A percentile compares a stretch with the other conserved stretches of the same genome.
Evolutionary conservation across 1,139 yeast genomes (phyloP).

Genomic region (Protomyces macrosporus): DNA sequence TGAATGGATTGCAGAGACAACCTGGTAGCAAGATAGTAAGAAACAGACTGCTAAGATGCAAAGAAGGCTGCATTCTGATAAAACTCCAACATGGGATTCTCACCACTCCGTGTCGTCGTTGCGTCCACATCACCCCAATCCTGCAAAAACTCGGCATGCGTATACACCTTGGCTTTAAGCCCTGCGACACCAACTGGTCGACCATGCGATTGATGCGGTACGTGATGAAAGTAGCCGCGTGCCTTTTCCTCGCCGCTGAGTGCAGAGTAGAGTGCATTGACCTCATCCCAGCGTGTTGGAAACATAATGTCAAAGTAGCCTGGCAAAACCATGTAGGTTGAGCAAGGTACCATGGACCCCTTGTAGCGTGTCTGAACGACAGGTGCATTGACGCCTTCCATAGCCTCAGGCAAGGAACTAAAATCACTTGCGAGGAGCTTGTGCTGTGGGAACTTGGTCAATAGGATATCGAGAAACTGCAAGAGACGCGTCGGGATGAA

Average conservation of each 20-base stretch:
- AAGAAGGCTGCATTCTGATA: constrained; percentile 49
- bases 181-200: constrained; percentile 43
- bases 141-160: constrained; percentile 61
- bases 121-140: constrained; percentile 67
- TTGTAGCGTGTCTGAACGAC: constrained; percentile 71
- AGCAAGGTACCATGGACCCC: constrained; percentile 61
- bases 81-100: constrained; percentile 79
- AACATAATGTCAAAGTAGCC: constrained; percentile 85
- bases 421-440: constrained; percentile 70
- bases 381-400: constrained; percentile 67
- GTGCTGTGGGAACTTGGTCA: constrained; percentile 68
- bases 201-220: not conserved
- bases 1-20: too few species aligned
- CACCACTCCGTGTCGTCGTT: constrained; percentile 71
- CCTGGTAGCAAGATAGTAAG: not conserved
- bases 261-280: constrained; percentile 57
- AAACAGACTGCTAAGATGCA: not conserved
- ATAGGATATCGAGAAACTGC: constrained; percentile 60
- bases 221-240: constrained; percentile 17
- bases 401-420: constrained; percentile 56
- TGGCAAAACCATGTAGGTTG: constrained; percentile 69
- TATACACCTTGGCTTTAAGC: constrained; percentile 50
- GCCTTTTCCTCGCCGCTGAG: constrained; percentile 36
- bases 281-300: constrained; percentile 68
- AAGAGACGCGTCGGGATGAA: constrained; percentile 72